Percentiles rank a stretch among this genome's conserved stretches.
These are phyloP conservation scores for Botryosphaeria dothidea DNA, from an alignment of 2,329 filamentous ascomycete species.

Conservation along the genomic window DNA sequence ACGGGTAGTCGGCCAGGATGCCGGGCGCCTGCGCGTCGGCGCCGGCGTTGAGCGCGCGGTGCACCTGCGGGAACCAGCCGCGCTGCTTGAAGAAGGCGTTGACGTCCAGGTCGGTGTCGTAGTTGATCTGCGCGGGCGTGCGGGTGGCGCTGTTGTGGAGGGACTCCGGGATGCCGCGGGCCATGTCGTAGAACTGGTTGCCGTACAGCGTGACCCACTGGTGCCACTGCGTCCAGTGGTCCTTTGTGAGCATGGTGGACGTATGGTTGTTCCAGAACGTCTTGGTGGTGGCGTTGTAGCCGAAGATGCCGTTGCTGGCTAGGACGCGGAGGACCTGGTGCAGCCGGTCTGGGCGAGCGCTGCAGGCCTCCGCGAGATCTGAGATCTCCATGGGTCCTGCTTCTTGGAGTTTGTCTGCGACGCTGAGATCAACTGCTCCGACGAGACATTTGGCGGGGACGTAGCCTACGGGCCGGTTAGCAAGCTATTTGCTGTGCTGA, in stretches of 20 bases:
- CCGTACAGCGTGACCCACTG: conserved; percentile 48
- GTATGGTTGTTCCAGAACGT: conserved; percentile 37
- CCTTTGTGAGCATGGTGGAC: conserved; percentile 35
- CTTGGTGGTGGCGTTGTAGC: conserved; percentile 28
- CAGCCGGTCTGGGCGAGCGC: conserved; percentile 31
- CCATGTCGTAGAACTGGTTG: conserved; percentile 48
- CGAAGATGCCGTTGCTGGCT: conserved; percentile 40
- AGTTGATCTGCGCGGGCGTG: conserved; percentile 42
- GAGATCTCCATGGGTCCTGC: conserved; percentile 24
- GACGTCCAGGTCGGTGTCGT: conserved; percentile 43
- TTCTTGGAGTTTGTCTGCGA: conserved; percentile 33
- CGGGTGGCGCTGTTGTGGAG: conserved; percentile 26
- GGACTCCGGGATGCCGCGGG: conserved; percentile 40
- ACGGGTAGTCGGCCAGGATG: conserved; percentile 49
- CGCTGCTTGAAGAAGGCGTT: conserved; percentile 39
- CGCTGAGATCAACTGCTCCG: conserved; percentile 31
- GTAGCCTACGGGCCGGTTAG: conserved; percentile 22
- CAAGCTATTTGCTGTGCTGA: no score
- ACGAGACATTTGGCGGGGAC: conserved; percentile 32
- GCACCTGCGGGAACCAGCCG: conserved; percentile 27
- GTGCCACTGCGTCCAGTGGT: conserved; percentile 50
- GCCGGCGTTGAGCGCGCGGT: conserved; percentile 40
- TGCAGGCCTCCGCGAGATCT: conserved; percentile 23
- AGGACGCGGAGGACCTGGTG: conserved; percentile 35
- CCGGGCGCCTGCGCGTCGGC: conserved; percentile 42